Conservation (phyloP, 2,329 filamentous ascomycete genomes). For the Talaromyces marneffei region DNA sequence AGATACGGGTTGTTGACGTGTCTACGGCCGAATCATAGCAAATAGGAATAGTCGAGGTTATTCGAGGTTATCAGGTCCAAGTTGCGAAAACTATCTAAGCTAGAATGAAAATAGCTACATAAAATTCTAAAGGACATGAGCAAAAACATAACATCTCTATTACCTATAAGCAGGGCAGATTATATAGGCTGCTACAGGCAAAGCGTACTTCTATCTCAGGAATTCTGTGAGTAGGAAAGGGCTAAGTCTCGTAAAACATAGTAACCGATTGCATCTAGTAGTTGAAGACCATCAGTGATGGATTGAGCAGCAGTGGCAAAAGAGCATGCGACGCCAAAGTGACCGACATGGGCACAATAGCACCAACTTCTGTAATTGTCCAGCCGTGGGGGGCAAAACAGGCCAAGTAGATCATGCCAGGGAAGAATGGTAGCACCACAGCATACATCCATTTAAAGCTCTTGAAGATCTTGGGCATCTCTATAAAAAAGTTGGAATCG, state of each 20-base stretch:
- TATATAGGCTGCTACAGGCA: background rate
- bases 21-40: background rate
- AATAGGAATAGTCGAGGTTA: background rate
- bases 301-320: slow-evolving; percentile 19
- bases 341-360: slow-evolving; percentile 19
- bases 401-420: slow-evolving; percentile 26
- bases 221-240: background rate
- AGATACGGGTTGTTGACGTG: slow-evolving; percentile 2
- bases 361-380: slow-evolving; percentile 31
- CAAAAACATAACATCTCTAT: background rate
- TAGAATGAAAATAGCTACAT: background rate
- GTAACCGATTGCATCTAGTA: slow-evolving; percentile 14
- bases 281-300: slow-evolving; percentile 21
- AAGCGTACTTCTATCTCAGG: background rate
- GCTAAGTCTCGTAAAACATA: background rate
- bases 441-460: slow-evolving; percentile 68
- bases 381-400: slow-evolving; percentile 31
- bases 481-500: slow-evolving; percentile 77
- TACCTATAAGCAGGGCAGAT: background rate
- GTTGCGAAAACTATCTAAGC: background rate
- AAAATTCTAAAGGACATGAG: background rate
- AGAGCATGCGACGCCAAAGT: slow-evolving; percentile 18
- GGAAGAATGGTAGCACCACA: slow-evolving; percentile 19
- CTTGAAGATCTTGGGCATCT: slow-evolving; percentile 71
- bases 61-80: background rate